Base-by-base conservation (phyloP, 768 basidiomycete species). In the Suillus placidus region DNA sequence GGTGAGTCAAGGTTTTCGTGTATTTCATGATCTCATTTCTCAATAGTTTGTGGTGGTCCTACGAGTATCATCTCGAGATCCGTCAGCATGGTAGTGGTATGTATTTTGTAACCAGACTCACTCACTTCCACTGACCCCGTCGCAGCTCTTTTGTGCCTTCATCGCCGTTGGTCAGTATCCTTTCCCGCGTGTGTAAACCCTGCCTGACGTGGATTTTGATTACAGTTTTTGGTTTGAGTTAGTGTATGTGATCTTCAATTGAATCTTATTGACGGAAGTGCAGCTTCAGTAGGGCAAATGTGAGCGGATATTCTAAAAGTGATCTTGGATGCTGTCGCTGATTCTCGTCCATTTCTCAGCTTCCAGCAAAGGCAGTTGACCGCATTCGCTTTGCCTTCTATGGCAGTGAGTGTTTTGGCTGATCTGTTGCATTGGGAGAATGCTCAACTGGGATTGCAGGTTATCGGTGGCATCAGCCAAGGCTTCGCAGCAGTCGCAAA, bases 141-240 rank as follows among this genome's bases (percentile, higher is more conserved):
- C 3, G 20, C 13, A 76, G 75, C 3, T 61, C 14, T 66, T 69
- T 10, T 37, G 76, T 14, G 68, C 71, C 4, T 69, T 68, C 45
- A 30, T 70, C 43, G 58, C 70, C 1, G 55, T 76, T 26, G 72
- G 76, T 76, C 62, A 51, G 75, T 16, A 38, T 37, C 13, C 26
- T 37, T 47, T 63, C 35, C 16, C 35, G 6, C 30, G 0, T 30
- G 37, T 7, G 8, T n/a, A n/a, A 40, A 60, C n/a, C 26, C 63
- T 42, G 51, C 8, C 66, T 74, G 64, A 77, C 63, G 20, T 52
- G 37, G 57, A 63, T 64, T 61, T 35, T 43, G 47, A 49, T 6
- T 6, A 62, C 51, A 76, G 76, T 52, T 6, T 77, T 74, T 64
- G 77, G 76, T 16, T 62, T 74, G 43, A 66, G 76, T 78, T 10